Base-by-base conservation (phyloP, 345 rosid genomes). In the Rhodomyrtus tomentosa region DNA sequence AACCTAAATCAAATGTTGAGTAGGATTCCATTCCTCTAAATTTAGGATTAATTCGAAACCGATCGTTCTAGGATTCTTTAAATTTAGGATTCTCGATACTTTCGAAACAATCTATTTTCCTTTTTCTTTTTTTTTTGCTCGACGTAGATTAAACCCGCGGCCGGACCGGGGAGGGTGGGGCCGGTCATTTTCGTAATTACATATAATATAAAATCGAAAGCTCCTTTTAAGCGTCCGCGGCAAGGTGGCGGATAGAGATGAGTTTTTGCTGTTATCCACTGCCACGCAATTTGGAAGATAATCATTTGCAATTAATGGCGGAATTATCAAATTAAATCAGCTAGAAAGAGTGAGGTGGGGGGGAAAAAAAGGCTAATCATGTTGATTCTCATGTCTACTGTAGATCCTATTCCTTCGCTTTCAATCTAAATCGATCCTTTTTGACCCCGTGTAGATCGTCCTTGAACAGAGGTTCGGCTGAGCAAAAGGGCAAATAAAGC, bases 371-470 rank as follows among this genome's bases (percentile, higher is more conserved):
- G 25, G 38, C 14, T 68, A 68, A 68, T 68, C 79, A 68, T 55
- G 68, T 55, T 20, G 79, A 68, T 68, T 20, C 72, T 82, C 74
- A 9, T n/a, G 68, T 38, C 36, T 38, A 59, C 68, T 42, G 52
- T 15, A 11, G 55, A 81, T 25, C 54, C 21, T 81, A 45, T 15
- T 55, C 52, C 38, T 50, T 81, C 50, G 27, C 40, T 48, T 81
- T 16, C 51, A 5, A 40, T 49, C 55, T 42, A 56, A 56, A 85
- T 50, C 40, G 50, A 85, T 36, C 76, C 55, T 79, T 86, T 88
- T 86, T 88, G 85, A 84, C 88, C 80, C 49, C 56, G 25, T 79
- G 82, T 62, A 82, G 73, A 22, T 15, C 54, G 11, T 50, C 76
- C 76, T 62, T 45, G 14, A 10, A 50, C 24, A 16, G 25, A 81